Evolutionary conservation across 2,329 filamentous ascomycete species (phyloP), one percentile per base, ranked within the genome.

Genomic region (Diaporthe australafricana): DNA sequence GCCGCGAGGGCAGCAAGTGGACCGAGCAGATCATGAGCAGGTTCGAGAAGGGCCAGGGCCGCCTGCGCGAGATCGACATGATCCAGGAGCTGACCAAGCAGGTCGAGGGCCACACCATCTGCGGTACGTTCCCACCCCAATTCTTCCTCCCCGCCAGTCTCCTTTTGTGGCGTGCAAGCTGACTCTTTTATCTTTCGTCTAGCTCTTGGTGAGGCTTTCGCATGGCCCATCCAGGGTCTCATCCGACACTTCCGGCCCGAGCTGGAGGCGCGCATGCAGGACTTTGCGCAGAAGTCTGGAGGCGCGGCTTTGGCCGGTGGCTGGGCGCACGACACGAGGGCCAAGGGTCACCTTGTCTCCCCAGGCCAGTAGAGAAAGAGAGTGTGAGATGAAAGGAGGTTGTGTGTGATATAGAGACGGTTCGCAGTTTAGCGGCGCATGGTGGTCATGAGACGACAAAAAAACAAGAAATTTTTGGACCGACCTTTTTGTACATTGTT

Each of bases 71-170:
- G 86, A 99, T 99, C 82, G 96, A 99, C 83, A 99, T 99, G 96
- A 90, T 99, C 77, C 96, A 98, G 87, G 96, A 99, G 87, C 87
- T 99, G 77, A 99, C 96, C 75, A 99, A 99, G 89, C 96, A 99
- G 86, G 96, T 99, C 74, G 96, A 99, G 87, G 96, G 96, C 14
- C 96, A 99, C 87, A 98, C 96, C 60, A 99, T 99, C 80, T 99
- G 96, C 84, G 96, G 91, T 93, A 89, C 81, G 90, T 87, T 35
- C 48, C 60, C 3, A 48, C 40, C 42, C 12, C 4, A n/a, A n/a
- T 8, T 30, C 2, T 30, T 52, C 20, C 5, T 38, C 1, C 30
- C 45, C 32, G 40, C 25, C 25, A 30, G 20, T 5, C 7, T 60
- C 9, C 17, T 1, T 47, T 4, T 22, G 5, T 17, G 8, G 17